A percentile compares a stretch with the other conserved stretches of the same genome.
These are phyloP conservation scores for Pseudonitzschia multiseries DNA, from an alignment of 108 stramenopile genomes.

Conservation along the genomic window DNA sequence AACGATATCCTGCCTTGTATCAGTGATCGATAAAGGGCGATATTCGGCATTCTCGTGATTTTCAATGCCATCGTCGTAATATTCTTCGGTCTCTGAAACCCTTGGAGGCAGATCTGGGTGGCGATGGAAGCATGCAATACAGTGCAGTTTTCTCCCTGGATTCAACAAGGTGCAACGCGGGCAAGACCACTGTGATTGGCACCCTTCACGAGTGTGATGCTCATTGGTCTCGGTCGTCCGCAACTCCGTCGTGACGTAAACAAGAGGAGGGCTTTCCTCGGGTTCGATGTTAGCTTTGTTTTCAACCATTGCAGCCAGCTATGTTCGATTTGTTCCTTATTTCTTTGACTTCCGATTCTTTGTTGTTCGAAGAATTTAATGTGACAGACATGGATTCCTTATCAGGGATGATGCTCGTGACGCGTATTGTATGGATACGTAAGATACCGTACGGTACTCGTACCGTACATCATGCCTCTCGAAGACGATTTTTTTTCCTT, in stretches of 20 bases:
- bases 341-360: not conserved
- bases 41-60: not conserved
- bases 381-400: not conserved
- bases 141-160: not conserved
- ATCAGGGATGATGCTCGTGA: not conserved
- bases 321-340: too few relatives aligned
- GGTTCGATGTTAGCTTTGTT: not conserved
- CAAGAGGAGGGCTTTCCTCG: constrained; percentile 2
- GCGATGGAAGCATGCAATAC: constrained; percentile 21
- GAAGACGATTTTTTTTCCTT: too few relatives aligned
- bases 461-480: too few relatives aligned
- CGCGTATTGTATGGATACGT: too few relatives aligned
- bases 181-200: constrained; percentile 21
- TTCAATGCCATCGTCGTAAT: not conserved
- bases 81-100: not conserved
- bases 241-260: not conserved
- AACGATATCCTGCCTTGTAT: not conserved
- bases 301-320: not conserved
- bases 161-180: constrained; percentile 28
- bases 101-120: constrained; percentile 1
- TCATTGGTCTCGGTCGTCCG: not conserved
- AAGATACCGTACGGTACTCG: too few relatives aligned
- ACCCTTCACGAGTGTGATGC: not conserved
- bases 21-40: not conserved
- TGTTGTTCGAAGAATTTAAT: not conserved